Evolutionary conservation across 1,139 yeast genomes (phyloP).

Genomic region (Sugiyamaella sp.): DNA sequence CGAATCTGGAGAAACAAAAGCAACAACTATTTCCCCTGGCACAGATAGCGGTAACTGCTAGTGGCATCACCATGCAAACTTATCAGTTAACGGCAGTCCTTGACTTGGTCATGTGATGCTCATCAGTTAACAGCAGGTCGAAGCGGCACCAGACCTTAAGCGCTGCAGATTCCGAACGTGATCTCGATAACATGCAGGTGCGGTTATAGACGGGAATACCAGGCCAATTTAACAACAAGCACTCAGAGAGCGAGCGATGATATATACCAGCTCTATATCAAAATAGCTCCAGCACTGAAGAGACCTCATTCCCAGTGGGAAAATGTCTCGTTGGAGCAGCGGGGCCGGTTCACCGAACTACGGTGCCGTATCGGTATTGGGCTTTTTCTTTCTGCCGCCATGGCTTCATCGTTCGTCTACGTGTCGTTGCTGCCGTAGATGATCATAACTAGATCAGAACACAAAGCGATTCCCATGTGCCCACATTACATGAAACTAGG

Average conservation of each 20-base stretch:
- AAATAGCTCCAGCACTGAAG: too few relatives aligned
- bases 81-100: slow-evolving; percentile 20
- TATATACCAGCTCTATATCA: too few relatives aligned
- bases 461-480: too few relatives aligned
- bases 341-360: too few relatives aligned
- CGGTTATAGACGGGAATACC: not conserved
- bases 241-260: not conserved
- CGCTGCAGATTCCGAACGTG: not conserved
- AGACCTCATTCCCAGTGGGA: too few relatives aligned
- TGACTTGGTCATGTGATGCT: slow-evolving; percentile 11
- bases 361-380: too few relatives aligned
- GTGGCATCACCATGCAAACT: not conserved
- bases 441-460: too few relatives aligned
- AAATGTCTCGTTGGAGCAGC: too few relatives aligned
- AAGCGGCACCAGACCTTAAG: slow-evolving; percentile 6
- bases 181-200: not conserved
- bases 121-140: slow-evolving; percentile 17
- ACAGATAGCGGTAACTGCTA: not conserved
- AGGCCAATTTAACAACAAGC: slow-evolving; percentile 2
- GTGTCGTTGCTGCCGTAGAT: too few relatives aligned
- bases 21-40: slow-evolving; percentile 8
- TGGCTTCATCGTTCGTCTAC: too few relatives aligned
- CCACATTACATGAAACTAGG: too few relatives aligned
- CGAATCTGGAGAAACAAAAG: not conserved
- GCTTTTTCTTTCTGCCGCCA: too few relatives aligned